Evolutionary conservation across 441 rosid species (phyloP).

Genomic region (Bocquillonia castaneifolia): DNA sequence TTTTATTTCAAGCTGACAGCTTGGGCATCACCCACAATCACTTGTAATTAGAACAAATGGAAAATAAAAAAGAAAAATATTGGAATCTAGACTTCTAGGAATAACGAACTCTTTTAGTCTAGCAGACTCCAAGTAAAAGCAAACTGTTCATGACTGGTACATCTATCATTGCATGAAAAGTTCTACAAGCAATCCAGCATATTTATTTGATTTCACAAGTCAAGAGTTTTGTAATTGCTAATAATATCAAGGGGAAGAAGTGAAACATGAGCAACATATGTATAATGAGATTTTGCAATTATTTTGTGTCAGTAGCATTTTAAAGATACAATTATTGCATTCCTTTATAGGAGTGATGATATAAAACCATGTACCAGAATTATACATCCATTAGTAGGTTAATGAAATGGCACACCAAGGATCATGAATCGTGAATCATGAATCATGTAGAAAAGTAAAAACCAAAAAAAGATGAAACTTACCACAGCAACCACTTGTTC

Average conservation of each 20-base stretch:
- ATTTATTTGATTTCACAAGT: background rate
- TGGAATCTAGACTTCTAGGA: background rate
- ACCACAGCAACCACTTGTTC: constrained; percentile 72
- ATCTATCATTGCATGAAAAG: background rate
- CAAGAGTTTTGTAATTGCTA: background rate
- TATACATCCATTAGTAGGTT: background rate
- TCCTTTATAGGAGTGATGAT: background rate
- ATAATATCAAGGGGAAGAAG: background rate
- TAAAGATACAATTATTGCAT: background rate
- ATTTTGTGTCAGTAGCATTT: background rate
- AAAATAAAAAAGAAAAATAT: background rate
- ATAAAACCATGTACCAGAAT: background rate
- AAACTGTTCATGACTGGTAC: background rate
- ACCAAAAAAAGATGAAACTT: constrained; percentile 11
- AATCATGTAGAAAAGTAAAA: background rate
- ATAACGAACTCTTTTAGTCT: background rate
- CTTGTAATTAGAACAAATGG: background rate
- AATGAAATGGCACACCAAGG: background rate
- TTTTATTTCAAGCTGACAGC: background rate
- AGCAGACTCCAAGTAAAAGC: background rate
- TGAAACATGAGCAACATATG: background rate
- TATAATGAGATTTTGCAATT: background rate
- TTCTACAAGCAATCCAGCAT: background rate
- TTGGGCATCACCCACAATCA: background rate
- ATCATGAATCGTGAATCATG: constrained; percentile 2